These are phyloP conservation scores for Cystofilobasidium capitatum DNA, from an alignment of 768 basidiomycete species.

Conservation along the genomic window DNA sequence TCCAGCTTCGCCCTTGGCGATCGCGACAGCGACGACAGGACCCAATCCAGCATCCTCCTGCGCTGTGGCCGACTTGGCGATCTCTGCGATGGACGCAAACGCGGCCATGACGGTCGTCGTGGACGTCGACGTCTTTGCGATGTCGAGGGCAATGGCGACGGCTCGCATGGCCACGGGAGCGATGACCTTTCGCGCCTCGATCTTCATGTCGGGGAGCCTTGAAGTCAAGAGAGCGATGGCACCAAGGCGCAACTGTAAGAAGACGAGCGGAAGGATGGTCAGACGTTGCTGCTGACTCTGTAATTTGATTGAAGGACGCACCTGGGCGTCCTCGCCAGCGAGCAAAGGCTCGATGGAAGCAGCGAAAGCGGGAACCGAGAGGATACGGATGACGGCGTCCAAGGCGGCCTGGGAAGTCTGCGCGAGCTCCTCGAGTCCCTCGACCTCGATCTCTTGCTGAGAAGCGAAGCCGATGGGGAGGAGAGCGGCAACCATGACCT, in stretches of 20 bases:
- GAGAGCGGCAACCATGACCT: conserved; percentile 17
- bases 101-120: conserved; percentile 34
- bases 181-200: conserved; percentile 49
- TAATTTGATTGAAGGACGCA: neutral
- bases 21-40: conserved; percentile 51
- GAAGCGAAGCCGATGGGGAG: conserved; percentile 9
- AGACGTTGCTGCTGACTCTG: neutral
- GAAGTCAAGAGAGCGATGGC: conserved; percentile 62
- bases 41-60: conserved; percentile 62
- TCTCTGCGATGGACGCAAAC: conserved; percentile 52
- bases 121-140: neutral
- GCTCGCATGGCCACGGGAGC: conserved; percentile 45
- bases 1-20: conserved; percentile 43
- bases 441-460: neutral
- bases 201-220: conserved; percentile 54
- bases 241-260: conserved; percentile 45
- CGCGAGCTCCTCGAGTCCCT: conserved; percentile 28
- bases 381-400: conserved; percentile 50
- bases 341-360: conserved; percentile 32
- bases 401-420: conserved; percentile 44
- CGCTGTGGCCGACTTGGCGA: conserved; percentile 51
- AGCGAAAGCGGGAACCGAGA: conserved; percentile 61
- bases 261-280: neutral
- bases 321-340: conserved; percentile 24
- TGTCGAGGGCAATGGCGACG: conserved; percentile 5